Evolutionary conservation across 345 rosid genomes (phyloP), one percentile per base, ranked within the genome.

Genomic region (Cardiospermum halicacabum): DNA sequence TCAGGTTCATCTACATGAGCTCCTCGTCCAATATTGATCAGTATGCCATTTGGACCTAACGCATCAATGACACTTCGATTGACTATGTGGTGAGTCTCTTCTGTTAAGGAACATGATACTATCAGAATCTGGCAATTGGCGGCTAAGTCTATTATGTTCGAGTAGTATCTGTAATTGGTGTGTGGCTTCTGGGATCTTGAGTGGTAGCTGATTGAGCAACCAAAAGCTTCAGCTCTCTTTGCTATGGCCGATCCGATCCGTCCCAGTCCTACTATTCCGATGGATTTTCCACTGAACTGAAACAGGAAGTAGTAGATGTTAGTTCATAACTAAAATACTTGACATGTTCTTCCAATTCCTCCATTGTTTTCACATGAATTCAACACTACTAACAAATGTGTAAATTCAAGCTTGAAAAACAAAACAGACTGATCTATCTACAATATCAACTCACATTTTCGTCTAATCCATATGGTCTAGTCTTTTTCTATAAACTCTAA

Each of bases 21-120:
- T 30, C 85, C 95, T 30, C 84, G 58, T 11, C 84, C 89, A 3
- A 88, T 77, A 70, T 88, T 85, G 70, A 88, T 77, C 36, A 88
- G 80, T 59, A 88, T 58, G 9, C 94, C 91, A 16, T 75, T 65
- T 2, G 84, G 89, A 49, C 95, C 91, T 58, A 88, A 60, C 3
- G 91, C 89, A 24, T 88, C 75, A 7, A 85, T 72, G 63, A 81
- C 89, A 36, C 64, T 69, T 3, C 67, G 75, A 42, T 78, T 58
- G 43, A 85, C 36, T 19, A 83, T 80, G 66, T 75, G 87, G 51
- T 11, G 74, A n/a, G 87, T 85, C 72, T 80, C 80, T 8, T 74
- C 72, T 1, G 79, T 80, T 43, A 83, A 67, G 42, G 87, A 72
- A 31, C 91, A 88, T 3, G 94, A 85, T 34, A 83, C 87, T 11